A percentile compares a stretch with the other conserved stretches of the same genome.
Conservation (phyloP, 345 rosid species). For the Excoecaria agallocha region DNA sequence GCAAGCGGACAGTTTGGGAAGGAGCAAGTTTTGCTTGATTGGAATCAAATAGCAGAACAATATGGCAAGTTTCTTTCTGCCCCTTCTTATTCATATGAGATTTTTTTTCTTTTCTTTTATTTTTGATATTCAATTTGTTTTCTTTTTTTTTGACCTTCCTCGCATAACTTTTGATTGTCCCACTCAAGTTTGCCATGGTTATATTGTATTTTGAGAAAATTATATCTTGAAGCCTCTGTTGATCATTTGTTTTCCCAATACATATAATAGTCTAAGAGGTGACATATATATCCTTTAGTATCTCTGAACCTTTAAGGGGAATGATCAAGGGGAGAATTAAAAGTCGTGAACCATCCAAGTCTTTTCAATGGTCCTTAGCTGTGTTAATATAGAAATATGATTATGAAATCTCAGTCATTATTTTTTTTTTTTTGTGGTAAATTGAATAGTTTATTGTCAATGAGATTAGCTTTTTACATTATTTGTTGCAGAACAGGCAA, state of each 20-base stretch:
- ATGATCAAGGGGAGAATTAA: no score
- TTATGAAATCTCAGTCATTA: not conserved
- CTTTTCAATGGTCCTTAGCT: not conserved
- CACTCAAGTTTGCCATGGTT: not conserved
- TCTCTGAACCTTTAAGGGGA: not conserved
- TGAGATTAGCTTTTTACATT: not conserved
- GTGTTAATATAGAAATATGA: not conserved
- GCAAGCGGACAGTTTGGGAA: constrained; percentile 25
- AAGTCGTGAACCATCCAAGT: not conserved
- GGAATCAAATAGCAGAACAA: constrained; percentile 81
- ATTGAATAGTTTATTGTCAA: not conserved
- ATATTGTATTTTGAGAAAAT: not conserved
- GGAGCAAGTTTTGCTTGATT: constrained; percentile 83
- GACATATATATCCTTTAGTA: not conserved
- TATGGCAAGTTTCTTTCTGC: constrained; percentile 45
- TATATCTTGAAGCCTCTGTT: not conserved
- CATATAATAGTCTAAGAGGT: not conserved
- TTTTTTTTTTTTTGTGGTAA: not conserved
- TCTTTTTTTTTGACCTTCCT: not conserved
- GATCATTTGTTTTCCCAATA: not conserved
- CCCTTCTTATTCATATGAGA: constrained; percentile 3
- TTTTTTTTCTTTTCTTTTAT: not conserved
- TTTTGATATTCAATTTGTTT: not conserved
- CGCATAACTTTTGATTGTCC: not conserved
- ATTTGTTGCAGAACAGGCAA: not conserved